Evolutionary conservation across 1,139 yeast species (phyloP).

Genomic region (Lodderomyces jiufengensis): DNA sequence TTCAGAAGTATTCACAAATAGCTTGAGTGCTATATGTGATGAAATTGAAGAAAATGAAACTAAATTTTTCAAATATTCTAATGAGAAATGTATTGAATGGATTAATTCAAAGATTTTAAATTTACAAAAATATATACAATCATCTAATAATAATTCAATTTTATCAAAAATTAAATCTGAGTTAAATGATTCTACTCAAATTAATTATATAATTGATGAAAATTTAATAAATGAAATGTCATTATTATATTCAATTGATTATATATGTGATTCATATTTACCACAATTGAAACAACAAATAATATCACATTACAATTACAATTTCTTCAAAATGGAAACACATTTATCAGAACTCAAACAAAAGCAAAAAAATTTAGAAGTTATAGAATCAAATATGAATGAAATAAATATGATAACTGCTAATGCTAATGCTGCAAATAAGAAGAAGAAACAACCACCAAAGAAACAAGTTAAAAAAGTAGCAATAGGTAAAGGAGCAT

Average conservation of each 20-base stretch:
- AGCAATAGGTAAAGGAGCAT: conserved; percentile 56
- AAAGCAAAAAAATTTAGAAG: conserved; percentile 25
- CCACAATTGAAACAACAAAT: conserved; percentile 18
- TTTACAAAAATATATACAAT: conserved; percentile 24
- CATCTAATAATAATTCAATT: conserved; percentile 8
- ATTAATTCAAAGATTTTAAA: conserved; percentile 28
- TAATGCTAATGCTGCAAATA: conserved; percentile 10
- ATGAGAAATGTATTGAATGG: conserved; percentile 27
- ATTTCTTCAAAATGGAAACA: conserved; percentile 28
- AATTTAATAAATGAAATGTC: conserved; percentile 25
- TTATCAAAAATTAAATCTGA: conserved; percentile 15
- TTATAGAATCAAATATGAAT: conserved; percentile 28
- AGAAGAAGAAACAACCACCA: conserved; percentile 20
- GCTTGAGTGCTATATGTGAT: conserved; percentile 41
- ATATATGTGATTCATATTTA: conserved; percentile 27
- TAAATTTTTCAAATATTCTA: conserved; percentile 43
- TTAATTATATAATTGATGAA: conserved; percentile 21
- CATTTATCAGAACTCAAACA: conserved; percentile 27
- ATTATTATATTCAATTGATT: conserved; percentile 25
- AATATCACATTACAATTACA: conserved; percentile 14
- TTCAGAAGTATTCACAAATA: conserved; percentile 16
- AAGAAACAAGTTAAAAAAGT: conserved; percentile 33
- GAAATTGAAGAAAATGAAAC: conserved; percentile 42
- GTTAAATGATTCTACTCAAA: conserved; percentile 22
- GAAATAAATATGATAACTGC: conserved; percentile 19